Conservation (phyloP, 2,329 filamentous ascomycete genomes). For the Zarea fungicola region DNA sequence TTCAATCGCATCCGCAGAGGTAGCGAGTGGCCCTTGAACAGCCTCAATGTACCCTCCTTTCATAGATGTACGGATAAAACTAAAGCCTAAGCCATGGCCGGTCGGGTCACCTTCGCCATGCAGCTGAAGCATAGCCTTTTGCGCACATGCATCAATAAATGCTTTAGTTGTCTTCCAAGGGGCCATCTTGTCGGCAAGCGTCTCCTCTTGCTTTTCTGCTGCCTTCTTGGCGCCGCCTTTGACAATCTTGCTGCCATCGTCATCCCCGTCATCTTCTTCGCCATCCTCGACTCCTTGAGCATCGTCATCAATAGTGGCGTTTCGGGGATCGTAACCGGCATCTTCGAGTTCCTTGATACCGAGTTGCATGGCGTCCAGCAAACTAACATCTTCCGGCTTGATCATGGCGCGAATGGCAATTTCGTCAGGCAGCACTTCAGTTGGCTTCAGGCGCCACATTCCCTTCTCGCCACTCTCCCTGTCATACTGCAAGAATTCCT, state of each 20-base stretch:
- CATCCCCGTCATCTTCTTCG: constrained; percentile 48
- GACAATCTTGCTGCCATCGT: constrained; percentile 34
- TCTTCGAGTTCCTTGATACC: constrained; percentile 87
- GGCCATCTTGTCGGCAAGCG: constrained; percentile 80
- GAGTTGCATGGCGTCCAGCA: constrained; percentile 95
- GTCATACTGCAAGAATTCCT: constrained; percentile 90
- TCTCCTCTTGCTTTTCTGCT: constrained; percentile 55
- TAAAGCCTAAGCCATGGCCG: constrained; percentile 88
- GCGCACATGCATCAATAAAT: constrained; percentile 86
- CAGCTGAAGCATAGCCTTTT: constrained; percentile 94
- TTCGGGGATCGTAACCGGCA: constrained; percentile 72
- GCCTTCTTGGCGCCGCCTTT: constrained; percentile 37
- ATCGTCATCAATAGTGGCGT: constrained; percentile 58
- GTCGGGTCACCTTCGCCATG: constrained; percentile 95
- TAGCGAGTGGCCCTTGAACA: constrained; percentile 60
- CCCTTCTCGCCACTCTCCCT: constrained; percentile 69
- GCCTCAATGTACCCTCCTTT: constrained; percentile 92
- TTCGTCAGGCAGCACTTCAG: constrained; percentile 74
- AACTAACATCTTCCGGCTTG: constrained; percentile 89
- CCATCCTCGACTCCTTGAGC: constrained; percentile 59
- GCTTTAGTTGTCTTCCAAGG: constrained; percentile 97
- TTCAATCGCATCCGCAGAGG: constrained; percentile 77
- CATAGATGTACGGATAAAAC: constrained; percentile 97
- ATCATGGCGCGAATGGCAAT: constrained; percentile 80
- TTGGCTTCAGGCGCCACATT: constrained; percentile 69